These are phyloP conservation scores for Ulvella scutata DNA, from an alignment of 139 green algal genomes.

Conservation along the genomic window DNA sequence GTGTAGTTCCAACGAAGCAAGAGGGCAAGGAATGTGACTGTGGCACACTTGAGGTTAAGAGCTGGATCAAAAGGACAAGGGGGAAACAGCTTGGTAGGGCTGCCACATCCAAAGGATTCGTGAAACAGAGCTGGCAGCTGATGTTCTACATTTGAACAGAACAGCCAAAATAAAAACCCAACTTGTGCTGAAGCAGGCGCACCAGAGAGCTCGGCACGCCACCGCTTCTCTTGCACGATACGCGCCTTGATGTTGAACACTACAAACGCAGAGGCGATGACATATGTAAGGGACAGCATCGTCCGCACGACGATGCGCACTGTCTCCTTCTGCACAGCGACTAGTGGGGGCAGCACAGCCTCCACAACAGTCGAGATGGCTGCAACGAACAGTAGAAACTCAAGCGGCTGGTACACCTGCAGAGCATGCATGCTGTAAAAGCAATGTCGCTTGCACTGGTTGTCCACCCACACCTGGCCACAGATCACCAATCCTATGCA, in stretches of 20 bases:
- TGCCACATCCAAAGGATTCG: too few species aligned
- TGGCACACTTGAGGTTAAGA: too few species aligned
- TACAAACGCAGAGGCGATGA: constrained; percentile 53
- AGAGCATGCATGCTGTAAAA: background rate
- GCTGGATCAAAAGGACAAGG: too few species aligned
- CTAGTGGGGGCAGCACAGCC: constrained; percentile 68
- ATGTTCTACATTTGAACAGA: too few species aligned
- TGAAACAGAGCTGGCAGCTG: too few species aligned
- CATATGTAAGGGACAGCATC: constrained; percentile 68
- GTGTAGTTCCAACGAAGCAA: too few species aligned
- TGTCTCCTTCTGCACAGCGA: constrained; percentile 49
- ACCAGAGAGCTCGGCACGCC: constrained; percentile 24
- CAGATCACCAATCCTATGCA: too few species aligned
- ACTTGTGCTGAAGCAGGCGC: background rate
- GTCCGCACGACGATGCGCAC: constrained; percentile 49
- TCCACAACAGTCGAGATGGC: constrained; percentile 73
- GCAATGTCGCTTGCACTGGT: too few species aligned
- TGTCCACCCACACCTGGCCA: too few species aligned
- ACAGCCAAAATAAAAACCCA: background rate
- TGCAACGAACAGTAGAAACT: constrained; percentile 75
- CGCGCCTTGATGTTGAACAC: constrained; percentile 77
- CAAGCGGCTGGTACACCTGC: constrained; percentile 77
- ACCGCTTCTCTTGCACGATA: constrained; percentile 54
- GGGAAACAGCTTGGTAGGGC: too few species aligned
- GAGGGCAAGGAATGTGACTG: too few species aligned